These are phyloP conservation scores for Pseudogymnoascus sp. DNA, from an alignment of 2,329 filamentous ascomycete genomes.

Conservation along the genomic window DNA sequence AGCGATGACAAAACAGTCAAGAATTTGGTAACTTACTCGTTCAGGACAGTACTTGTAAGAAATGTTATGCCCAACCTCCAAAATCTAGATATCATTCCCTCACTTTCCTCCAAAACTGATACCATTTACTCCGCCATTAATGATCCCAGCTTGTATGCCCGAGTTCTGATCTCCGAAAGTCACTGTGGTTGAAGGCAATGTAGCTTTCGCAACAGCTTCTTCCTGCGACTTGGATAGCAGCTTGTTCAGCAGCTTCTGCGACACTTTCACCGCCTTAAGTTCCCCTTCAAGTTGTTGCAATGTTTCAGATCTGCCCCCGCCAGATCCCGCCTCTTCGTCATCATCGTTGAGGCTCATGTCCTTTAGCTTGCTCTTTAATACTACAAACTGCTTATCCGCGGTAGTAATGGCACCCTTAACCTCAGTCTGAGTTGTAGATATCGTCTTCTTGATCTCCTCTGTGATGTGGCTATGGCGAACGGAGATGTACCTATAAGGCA, in stretches of 20 bases:
- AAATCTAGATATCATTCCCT: neutral
- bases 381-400: slow-evolving; percentile 19
- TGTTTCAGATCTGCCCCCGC: slow-evolving; percentile 15
- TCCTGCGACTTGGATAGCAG: slow-evolving; percentile 19
- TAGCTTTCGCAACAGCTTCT: slow-evolving; percentile 19
- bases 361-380: slow-evolving; percentile 23
- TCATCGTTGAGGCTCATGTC: slow-evolving; percentile 21
- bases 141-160: slow-evolving; percentile 18
- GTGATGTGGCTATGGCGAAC: slow-evolving; percentile 26
- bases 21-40: neutral
- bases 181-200: slow-evolving; percentile 14
- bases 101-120: slow-evolving; percentile 17
- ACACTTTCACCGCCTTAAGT: slow-evolving; percentile 16
- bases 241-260: slow-evolving; percentile 18
- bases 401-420: slow-evolving; percentile 22
- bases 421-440: slow-evolving; percentile 24
- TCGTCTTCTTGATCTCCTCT: slow-evolving; percentile 26
- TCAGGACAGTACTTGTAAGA: neutral
- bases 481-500: slow-evolving; percentile 25
- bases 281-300: slow-evolving; percentile 20
- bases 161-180: slow-evolving; percentile 18
- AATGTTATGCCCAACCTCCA: neutral
- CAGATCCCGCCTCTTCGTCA: slow-evolving; percentile 13
- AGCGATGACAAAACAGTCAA: neutral
- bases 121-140: slow-evolving; percentile 18